Percentiles rank a stretch among this genome's conserved stretches.
Evolutionary conservation across 2,329 filamentous ascomycete genomes (phyloP).

Genomic region (Xylaria sp.): DNA sequence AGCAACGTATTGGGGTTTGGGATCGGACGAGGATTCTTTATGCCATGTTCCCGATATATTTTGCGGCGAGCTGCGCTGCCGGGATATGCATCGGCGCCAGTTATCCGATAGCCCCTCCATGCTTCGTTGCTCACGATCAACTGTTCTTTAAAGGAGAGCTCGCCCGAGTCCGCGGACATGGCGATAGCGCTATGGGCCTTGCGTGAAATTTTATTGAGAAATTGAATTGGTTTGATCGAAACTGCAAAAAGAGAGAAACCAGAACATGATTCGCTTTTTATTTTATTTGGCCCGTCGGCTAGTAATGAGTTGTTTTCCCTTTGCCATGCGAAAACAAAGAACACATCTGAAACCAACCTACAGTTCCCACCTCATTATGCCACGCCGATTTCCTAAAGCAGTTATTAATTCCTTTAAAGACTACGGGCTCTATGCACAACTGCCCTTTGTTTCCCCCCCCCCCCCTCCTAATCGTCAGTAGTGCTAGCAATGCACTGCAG

Average conservation of each 20-base stretch:
- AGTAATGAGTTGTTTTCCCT: conserved; percentile 1
- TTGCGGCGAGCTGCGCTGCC: not conserved
- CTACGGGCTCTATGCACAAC: too few species aligned
- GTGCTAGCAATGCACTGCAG: too few species aligned
- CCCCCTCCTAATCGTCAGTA: too few species aligned
- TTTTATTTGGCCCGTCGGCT: not conserved
- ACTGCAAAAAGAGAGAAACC: not conserved
- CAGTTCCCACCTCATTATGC: not conserved
- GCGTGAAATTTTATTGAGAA: not conserved
- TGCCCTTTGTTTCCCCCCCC: too few species aligned
- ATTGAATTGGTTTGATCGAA: too few species aligned
- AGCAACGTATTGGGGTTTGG: not conserved
- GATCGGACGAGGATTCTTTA: not conserved
- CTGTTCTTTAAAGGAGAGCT: not conserved
- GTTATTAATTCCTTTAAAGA: not conserved
- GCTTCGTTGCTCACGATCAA: not conserved
- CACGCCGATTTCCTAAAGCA: conserved; percentile 17
- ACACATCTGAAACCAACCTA: conserved; percentile 23
- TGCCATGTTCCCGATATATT: not conserved
- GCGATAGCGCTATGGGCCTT: not conserved
- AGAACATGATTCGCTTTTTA: not conserved
- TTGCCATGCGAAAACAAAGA: conserved; percentile 20
- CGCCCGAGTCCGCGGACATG: not conserved
- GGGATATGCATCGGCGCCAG: not conserved
- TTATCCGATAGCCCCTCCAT: conserved; percentile 11